These are phyloP conservation scores for Lachnellula arida DNA, from an alignment of 2,329 filamentous ascomycete genomes.

Conservation along the genomic window DNA sequence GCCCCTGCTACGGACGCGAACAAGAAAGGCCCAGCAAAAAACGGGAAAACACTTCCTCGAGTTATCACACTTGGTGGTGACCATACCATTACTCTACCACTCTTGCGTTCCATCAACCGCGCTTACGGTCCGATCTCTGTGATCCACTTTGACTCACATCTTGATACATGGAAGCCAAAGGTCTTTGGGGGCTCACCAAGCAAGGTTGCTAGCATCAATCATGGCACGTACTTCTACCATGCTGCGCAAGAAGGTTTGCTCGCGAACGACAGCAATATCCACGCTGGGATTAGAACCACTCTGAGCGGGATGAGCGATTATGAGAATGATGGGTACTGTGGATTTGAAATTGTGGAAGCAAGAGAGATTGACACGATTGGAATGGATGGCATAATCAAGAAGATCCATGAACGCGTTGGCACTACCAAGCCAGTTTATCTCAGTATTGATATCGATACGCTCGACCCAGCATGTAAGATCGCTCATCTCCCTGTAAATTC, in stretches of 20 bases:
- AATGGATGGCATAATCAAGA: conserved; percentile 70
- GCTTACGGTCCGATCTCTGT: conserved; percentile 57
- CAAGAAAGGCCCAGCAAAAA: conserved; percentile 62
- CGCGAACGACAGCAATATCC: conserved; percentile 79
- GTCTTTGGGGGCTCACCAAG: conserved; percentile 80
- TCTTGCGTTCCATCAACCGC: conserved; percentile 55
- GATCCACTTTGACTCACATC: conserved; percentile 59
- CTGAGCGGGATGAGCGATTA: conserved; percentile 75
- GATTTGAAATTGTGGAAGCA: conserved; percentile 77
- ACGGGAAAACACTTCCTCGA: conserved; percentile 71
- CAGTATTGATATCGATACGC: conserved; percentile 80
- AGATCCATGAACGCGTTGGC: conserved; percentile 70
- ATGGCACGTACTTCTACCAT: conserved; percentile 87
- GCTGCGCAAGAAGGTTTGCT: conserved; percentile 73
- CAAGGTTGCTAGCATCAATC: conserved; percentile 73
- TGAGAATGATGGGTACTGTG: conserved; percentile 80
- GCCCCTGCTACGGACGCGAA: conserved; percentile 64
- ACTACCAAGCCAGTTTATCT: conserved; percentile 73
- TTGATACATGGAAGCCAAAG: conserved; percentile 76
- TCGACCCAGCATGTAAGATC: conserved; percentile 70
- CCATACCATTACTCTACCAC: conserved; percentile 57
- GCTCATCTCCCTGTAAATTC: not conserved
- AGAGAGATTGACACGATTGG: conserved; percentile 66
- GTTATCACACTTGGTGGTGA: conserved; percentile 72
- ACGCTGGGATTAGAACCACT: conserved; percentile 81